A percentile compares a stretch with the other conserved stretches of the same genome.
phyloP scores from a whole-genome alignment of 176 grass and related monocot genomes.

The Paspalum vaginatum region DNA sequence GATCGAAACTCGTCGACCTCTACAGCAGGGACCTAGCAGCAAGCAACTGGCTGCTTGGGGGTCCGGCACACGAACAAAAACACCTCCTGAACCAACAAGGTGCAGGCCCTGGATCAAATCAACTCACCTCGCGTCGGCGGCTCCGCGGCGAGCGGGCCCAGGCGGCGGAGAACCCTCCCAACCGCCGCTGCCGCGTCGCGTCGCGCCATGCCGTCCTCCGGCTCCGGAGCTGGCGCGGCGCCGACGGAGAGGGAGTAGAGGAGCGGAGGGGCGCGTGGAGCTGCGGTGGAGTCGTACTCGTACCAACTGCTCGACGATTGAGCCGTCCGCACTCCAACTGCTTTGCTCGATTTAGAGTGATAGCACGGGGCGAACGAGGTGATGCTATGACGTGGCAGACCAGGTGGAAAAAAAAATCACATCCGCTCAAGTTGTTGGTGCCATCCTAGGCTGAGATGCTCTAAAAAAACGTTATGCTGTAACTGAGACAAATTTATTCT shows the following conservation, averaged over 20 bases:
- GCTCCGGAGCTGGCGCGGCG: neutral
- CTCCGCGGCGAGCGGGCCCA: constrained; percentile 3
- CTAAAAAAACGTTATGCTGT: neutral
- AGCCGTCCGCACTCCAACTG: too few species aligned
- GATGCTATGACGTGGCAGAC: neutral
- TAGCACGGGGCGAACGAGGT: neutral
- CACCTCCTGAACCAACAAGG: neutral
- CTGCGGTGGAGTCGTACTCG: too few species aligned
- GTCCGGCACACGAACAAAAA: neutral
- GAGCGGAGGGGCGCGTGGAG: too few species aligned
- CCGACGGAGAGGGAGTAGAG: neutral
- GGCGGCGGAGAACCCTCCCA: constrained; percentile 25
- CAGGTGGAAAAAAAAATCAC: too few species aligned
- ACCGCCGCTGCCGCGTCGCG: constrained; percentile 20
- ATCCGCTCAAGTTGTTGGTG: neutral
- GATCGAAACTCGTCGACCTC: constrained; percentile 17
- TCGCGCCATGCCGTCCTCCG: constrained; percentile 5
- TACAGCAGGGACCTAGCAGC: neutral
- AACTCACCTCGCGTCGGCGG: constrained; percentile 30
- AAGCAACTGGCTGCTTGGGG: neutral
- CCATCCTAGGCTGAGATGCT: neutral
- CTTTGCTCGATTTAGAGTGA: too few species aligned
- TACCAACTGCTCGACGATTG: too few species aligned
- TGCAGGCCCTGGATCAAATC: neutral
- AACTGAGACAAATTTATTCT: neutral